phyloP scores from a whole-genome alignment of 225 moss, liverwort and hornwort genomes.

The Ulota crispa region DNA sequence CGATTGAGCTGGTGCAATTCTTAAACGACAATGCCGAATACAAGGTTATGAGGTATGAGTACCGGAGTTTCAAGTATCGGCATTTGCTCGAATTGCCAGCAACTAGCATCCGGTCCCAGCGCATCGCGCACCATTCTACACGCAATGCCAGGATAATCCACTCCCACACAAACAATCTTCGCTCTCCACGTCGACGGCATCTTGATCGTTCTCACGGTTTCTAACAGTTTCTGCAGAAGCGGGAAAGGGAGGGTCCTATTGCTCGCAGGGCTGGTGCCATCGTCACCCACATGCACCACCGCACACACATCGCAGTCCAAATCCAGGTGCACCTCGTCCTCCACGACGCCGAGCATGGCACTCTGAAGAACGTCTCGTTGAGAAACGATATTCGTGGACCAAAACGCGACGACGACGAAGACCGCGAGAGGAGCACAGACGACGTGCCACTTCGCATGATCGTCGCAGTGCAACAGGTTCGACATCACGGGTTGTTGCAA shows the following conservation, averaged over 20 bases:
- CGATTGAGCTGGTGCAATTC: neutral
- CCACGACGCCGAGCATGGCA: neutral
- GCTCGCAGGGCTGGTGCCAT: conserved; percentile 2
- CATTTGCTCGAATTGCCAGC: conserved; percentile 13
- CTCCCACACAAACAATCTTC: conserved; percentile 14
- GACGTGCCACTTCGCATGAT: conserved; percentile 3
- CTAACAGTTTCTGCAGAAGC: conserved; percentile 22
- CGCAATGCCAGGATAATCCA: neutral
- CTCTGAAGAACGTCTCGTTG: neutral
- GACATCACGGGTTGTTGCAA: neutral
- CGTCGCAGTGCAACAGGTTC: neutral
- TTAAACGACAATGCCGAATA: too few species aligned
- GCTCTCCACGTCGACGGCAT: neutral
- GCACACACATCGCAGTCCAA: conserved; percentile 24
- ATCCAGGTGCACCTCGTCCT: neutral
- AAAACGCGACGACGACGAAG: neutral
- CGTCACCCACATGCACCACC: conserved; percentile 5
- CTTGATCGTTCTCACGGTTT: neutral
- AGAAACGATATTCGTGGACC: neutral
- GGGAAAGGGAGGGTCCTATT: conserved; percentile 20
- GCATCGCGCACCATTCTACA: conserved; percentile 23
- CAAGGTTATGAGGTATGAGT: neutral
- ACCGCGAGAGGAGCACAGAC: neutral
- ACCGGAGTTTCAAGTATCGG: neutral
- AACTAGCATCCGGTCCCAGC: conserved; percentile 13